These are phyloP conservation scores for Aspergillus udagawae DNA, from an alignment of 2,329 filamentous ascomycete species.

Conservation along the genomic window DNA sequence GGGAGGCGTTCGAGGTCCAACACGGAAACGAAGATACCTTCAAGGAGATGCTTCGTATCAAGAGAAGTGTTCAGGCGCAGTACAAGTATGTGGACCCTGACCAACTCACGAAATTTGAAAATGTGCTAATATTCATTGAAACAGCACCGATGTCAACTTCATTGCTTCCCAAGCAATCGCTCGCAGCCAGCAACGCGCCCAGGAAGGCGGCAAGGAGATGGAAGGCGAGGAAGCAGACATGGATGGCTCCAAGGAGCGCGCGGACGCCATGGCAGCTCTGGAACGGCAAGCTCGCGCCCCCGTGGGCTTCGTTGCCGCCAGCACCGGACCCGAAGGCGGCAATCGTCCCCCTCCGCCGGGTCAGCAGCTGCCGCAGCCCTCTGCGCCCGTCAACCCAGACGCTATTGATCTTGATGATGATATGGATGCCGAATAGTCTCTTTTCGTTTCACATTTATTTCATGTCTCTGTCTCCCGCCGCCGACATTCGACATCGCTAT, in stretches of 20 bases:
- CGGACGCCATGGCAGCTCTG: constrained; percentile 83
- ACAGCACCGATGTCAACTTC: constrained; percentile 89
- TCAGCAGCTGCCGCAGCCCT: constrained; percentile 22
- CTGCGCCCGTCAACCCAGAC: constrained; percentile 68
- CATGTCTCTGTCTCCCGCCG: background rate
- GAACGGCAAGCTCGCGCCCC: constrained; percentile 87
- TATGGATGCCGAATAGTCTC: constrained; percentile 33
- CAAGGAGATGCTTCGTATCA: constrained; percentile 98
- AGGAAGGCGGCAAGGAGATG: constrained; percentile 25
- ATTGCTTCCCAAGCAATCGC: constrained; percentile 94
- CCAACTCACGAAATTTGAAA: background rate
- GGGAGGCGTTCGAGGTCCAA: constrained; percentile 95
- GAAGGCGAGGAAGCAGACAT: constrained; percentile 40
- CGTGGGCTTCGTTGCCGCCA: constrained; percentile 85
- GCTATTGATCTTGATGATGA: constrained; percentile 76
- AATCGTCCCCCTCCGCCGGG: constrained; percentile 44
- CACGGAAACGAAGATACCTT: constrained; percentile 99
- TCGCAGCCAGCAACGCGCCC: constrained; percentile 61
- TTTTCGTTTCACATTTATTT: background rate
- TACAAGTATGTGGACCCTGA: constrained; percentile 64
- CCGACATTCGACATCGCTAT: background rate
- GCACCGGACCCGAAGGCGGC: constrained; percentile 65
- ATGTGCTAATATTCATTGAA: constrained; percentile 30
- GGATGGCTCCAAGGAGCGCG: constrained; percentile 46
- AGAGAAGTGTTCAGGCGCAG: constrained; percentile 92